A percentile compares a stretch with the other conserved stretches of the same genome.
These are phyloP conservation scores for Wickerhamomyces silvicola DNA, from an alignment of 805 yeast genomes.

Conservation along the genomic window DNA sequence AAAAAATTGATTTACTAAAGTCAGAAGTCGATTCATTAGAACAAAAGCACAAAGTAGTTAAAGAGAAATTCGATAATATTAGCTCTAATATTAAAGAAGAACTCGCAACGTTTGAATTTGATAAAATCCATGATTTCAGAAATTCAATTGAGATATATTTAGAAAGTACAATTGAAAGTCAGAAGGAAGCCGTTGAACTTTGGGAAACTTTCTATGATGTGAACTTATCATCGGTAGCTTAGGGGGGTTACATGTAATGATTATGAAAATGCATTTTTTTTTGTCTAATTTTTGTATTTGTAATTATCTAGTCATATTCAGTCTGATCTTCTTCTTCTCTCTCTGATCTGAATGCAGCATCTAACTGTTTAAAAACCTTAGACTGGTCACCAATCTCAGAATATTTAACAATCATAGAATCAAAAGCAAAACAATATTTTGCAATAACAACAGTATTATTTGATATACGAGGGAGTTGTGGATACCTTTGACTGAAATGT, in stretches of 20 bases:
- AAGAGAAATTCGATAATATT: constrained; percentile 55
- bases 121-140: constrained; percentile 76
- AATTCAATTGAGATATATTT: constrained; percentile 84
- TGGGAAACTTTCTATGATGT: constrained; percentile 83
- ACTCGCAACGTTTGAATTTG: constrained; percentile 59
- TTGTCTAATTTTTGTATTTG: not conserved
- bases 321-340: constrained; percentile 16
- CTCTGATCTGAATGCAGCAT: constrained; percentile 26
- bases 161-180: constrained; percentile 87
- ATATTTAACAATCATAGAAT: constrained; percentile 50
- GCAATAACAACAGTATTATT: constrained; percentile 22
- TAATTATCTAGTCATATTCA: not conserved
- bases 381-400: constrained; percentile 36
- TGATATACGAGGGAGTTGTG: constrained; percentile 41
- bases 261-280: not conserved
- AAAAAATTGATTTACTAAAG: constrained; percentile 51
- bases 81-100: constrained; percentile 64
- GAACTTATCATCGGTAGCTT: constrained; percentile 23
- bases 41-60: constrained; percentile 44
- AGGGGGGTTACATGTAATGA: too few relatives aligned
- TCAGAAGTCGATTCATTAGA: constrained; percentile 55
- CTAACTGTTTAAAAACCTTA: constrained; percentile 21
- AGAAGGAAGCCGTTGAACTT: constrained; percentile 83
- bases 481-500: constrained; percentile 89
- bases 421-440: constrained; percentile 52